A percentile compares a stretch with the other conserved stretches of the same genome.
These are phyloP conservation scores for Amanita pseudoporphyria DNA, from an alignment of 768 basidiomycete genomes.

Conservation along the genomic window DNA sequence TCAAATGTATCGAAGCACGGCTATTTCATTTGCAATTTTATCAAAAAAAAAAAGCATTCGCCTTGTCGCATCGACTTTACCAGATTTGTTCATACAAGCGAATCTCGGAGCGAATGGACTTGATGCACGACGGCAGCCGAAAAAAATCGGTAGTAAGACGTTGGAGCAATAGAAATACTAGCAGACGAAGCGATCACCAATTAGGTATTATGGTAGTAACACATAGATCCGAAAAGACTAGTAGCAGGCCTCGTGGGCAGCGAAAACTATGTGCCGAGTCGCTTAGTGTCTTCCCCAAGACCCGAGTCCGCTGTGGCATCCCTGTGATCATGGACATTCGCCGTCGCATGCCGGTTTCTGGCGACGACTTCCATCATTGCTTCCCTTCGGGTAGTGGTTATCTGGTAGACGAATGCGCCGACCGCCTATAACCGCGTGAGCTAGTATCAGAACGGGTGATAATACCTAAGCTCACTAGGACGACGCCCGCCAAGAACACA, in stretches of 20 bases:
- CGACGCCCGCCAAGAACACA: constrained; percentile 35
- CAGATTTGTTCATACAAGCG: too few species aligned
- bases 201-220: background rate
- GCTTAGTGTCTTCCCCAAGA: background rate
- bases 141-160: too few species aligned
- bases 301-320: background rate
- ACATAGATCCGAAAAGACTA: background rate
- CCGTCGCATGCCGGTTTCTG: constrained; percentile 9
- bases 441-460: background rate
- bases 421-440: constrained; percentile 12
- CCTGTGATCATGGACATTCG: constrained; percentile 1
- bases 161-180: too few species aligned
- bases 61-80: too few species aligned
- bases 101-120: too few species aligned
- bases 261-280: constrained; percentile 1
- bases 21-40: too few species aligned
- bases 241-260: background rate
- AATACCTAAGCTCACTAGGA: constrained; percentile 27
- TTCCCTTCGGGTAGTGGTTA: constrained; percentile 16
- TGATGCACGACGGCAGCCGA: too few species aligned
- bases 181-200: too few species aligned
- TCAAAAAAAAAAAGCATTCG: too few species aligned
- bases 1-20: background rate
- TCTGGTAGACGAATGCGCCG: constrained; percentile 17
- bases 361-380: constrained; percentile 15